A percentile compares a stretch with the other conserved stretches of the same genome.
phyloP scores from a whole-genome alignment of 495 filamentous ascomycete species.

The Penicillium canescens region DNA sequence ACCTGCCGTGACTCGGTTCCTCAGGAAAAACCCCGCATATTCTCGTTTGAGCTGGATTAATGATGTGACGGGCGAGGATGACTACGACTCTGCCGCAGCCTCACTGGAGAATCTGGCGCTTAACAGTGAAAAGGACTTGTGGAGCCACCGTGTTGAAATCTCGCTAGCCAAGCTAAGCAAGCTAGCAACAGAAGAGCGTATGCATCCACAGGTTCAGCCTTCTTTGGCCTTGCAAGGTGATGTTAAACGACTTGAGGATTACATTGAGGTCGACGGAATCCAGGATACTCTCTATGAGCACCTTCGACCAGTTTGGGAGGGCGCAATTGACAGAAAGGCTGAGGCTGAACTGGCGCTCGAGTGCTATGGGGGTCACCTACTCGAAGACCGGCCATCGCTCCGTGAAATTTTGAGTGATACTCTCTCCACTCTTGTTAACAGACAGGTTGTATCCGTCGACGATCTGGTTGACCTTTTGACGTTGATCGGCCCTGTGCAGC shows the following conservation, averaged over 20 bases:
- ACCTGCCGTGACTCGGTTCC: conserved; percentile 68
- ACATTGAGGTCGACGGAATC: conserved; percentile 64
- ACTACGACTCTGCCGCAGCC: conserved; percentile 68
- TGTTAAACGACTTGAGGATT: conserved; percentile 54
- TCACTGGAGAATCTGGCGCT: conserved; percentile 66
- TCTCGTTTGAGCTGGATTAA: conserved; percentile 92
- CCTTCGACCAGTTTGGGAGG: conserved; percentile 55
- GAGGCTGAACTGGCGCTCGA: conserved; percentile 74
- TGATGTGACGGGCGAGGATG: conserved; percentile 70
- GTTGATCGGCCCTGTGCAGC: conserved; percentile 51
- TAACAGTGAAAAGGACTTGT: conserved; percentile 69
- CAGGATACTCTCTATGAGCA: conserved; percentile 72
- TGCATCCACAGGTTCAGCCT: conserved; percentile 11
- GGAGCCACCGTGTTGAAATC: conserved; percentile 89
- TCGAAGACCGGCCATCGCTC: conserved; percentile 62
- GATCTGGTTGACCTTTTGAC: conserved; percentile 82
- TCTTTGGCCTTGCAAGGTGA: conserved; percentile 27
- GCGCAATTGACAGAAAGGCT: conserved; percentile 75
- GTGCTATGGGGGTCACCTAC: conserved; percentile 56
- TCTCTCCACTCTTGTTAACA: conserved; percentile 64
- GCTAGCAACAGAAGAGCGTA: conserved; percentile 56
- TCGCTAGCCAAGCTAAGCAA: conserved; percentile 81
- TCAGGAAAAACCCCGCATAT: conserved; percentile 66
- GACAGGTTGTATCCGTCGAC: conserved; percentile 64
- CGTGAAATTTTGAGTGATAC: conserved; percentile 62